Base-by-base conservation (phyloP, 768 basidiomycete species). In the Phlebiopsis flavidoalba region DNA sequence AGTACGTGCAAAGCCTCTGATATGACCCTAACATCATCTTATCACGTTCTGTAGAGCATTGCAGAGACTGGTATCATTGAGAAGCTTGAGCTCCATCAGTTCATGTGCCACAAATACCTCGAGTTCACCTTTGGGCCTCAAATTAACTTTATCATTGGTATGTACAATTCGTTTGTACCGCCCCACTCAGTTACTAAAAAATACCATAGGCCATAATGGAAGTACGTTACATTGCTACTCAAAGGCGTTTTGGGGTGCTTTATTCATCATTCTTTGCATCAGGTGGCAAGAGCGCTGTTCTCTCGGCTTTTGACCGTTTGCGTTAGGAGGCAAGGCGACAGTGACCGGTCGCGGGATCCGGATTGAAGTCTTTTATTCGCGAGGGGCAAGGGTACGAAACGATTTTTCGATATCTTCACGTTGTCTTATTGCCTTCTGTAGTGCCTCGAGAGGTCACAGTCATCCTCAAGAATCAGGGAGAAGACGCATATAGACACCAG, bases 141-240 rank as follows among this genome's bases (percentile, higher is more conserved):
- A 72, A 91, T 99, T 69, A 99, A 98, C 75, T 98, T 98, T 69
- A 91, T 99, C 66, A 96, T 96, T 43, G 94, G 93, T 87, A 66
- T 45, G 82, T 67, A 51, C 17, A 8, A 43, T 3, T 12, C 8
- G 17, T 12, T 3, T 43, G 31, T 11, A 26, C 17, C 19, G 4
- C 37, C 26, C 47, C 49, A 49, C 43, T 33, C 17, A 36, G 59
- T 60, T 14, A 60, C 33, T 60, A 22, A 21, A 17, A 35, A 49
- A 36, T n/a, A 58, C 48, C 55, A 3, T 57, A 92, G 93, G 93
- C 12, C 91, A 94, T 66, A 97, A 97, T 71, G 94, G 94, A 75
- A 96, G 94, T 93, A 69, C 63, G 91, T 83, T 26, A 4, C 8
- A 31, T 15, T 14, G 35, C 14, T 35, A 10, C 33, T 35, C 15